Conservation (phyloP, 1,284 basidiomycete species). For the Pholiota adiposa region DNA sequence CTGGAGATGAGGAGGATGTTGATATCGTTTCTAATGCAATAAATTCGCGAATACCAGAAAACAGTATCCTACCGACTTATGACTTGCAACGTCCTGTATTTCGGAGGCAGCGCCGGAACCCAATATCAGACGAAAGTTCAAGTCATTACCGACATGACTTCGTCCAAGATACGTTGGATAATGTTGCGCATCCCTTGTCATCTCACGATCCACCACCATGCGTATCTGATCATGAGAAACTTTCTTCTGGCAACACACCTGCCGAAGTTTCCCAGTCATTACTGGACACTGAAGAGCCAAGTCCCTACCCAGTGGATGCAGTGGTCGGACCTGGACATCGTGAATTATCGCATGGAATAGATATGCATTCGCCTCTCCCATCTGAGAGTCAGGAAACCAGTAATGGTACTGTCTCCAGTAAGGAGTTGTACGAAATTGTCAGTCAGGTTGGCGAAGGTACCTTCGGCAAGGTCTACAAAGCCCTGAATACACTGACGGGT, state of each 20-base stretch:
- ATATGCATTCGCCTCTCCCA: conserved; percentile 11
- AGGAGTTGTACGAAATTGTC: conserved; percentile 85
- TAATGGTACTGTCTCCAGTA: conserved; percentile 25
- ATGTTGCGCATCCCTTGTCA: neutral
- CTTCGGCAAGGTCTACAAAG: conserved; percentile 99
- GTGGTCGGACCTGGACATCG: neutral
- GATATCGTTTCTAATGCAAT: conserved; percentile 32
- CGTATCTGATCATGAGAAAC: neutral
- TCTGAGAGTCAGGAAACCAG: conserved; percentile 11
- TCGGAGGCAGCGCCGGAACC: neutral
- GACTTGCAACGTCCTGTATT: neutral
- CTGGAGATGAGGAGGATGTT: conserved; percentile 70
- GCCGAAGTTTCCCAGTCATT: neutral
- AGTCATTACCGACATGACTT: neutral
- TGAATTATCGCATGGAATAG: conserved; percentile 10
- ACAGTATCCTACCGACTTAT: neutral
- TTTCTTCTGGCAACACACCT: neutral
- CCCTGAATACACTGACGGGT: conserved; percentile 79
- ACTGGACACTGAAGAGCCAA: conserved; percentile 2
- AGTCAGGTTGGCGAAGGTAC: conserved; percentile 98
- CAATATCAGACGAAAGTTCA: neutral
- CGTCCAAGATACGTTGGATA: neutral
- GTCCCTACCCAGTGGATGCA: conserved; percentile 6
- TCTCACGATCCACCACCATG: neutral
- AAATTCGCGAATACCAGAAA: neutral